Base-by-base conservation (phyloP, 352 stramenopile species). In the Chrysophaeum taylorii region DNA sequence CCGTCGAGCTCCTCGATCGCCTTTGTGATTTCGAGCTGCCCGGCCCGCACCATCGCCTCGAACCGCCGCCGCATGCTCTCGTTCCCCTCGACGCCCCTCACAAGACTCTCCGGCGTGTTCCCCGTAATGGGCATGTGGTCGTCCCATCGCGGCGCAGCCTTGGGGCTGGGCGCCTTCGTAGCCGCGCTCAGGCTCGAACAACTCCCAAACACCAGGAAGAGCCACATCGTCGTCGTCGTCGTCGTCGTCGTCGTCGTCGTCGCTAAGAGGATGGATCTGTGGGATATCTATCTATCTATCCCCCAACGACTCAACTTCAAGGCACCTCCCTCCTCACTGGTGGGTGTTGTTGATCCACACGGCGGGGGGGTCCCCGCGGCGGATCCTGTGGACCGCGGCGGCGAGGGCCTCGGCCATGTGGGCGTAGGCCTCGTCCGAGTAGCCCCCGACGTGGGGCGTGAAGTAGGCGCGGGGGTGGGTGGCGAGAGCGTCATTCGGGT, bases 1-100 rank as follows among this genome's bases (percentile, higher is more conserved):
- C 91, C 91, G 74, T 98, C 93, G 38, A 97, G 85, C 45, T 88
- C 77, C 71, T 79, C 68, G 70, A 88, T 85, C 31, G 76, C 79
- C 23, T 77, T 70, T 25, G 79, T 85, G 48, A 88, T 88, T 43
- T 71, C 74, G 48, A 81, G 75, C 75, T 88, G 82, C 5, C 78
- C 82, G 25, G 84, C 75, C 25, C 82, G 75, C 43, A 78, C 69
- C 82, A 88, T 88, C 0, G 23, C n/a, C 50, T 57, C 63, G 66
- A 66, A 57, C 27, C 36, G 75, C 79, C 64, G 73, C 74, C 70
- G 57, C 57, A 66, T 66, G 5, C 1, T 16, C 7, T 45, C 33
- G 57, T 66, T 66, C 12, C 57, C 57, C 2, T 73, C 73, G 42
- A 63, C 69, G 41, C 42, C 67, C 33, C 31, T 42, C 14, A 42